phyloP scores from a whole-genome alignment of 345 rosid species.

The Gossypium thurberi region DNA sequence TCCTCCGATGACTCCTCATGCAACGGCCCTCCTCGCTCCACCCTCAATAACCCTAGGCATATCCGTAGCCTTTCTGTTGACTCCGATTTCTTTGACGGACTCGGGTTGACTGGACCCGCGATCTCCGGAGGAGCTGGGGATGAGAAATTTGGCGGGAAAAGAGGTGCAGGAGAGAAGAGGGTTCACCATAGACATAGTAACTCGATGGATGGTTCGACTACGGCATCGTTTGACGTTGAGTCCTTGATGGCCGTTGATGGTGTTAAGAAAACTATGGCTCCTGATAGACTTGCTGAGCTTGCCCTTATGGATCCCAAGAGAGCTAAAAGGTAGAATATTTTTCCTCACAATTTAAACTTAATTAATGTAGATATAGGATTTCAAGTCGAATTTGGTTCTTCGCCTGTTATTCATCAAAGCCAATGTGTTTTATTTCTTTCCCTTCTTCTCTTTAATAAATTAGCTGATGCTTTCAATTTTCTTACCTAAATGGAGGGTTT shows the following conservation, averaged over 20 bases:
- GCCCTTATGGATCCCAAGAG: slow-evolving; percentile 90
- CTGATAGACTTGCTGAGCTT: slow-evolving; percentile 80
- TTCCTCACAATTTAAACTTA: not conserved
- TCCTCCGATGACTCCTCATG: slow-evolving; percentile 64
- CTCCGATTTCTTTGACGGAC: slow-evolving; percentile 73
- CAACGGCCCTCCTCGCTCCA: slow-evolving; percentile 27
- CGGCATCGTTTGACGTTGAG: slow-evolving; percentile 51
- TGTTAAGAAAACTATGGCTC: slow-evolving; percentile 72
- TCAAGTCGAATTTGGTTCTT: not conserved
- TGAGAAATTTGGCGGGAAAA: slow-evolving; percentile 35
- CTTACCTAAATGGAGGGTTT: not conserved
- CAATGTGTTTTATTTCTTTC: not conserved
- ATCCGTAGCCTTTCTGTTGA: slow-evolving; percentile 82
- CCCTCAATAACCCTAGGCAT: slow-evolving; percentile 27
- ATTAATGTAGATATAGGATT: not conserved
- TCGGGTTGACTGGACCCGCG: slow-evolving; percentile 17
- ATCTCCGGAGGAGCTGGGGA: slow-evolving; percentile 24
- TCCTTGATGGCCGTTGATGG: slow-evolving; percentile 47
- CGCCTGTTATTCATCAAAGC: not conserved
- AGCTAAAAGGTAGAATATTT: slow-evolving; percentile 65
- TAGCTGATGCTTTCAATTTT: not conserved
- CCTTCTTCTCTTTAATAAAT: not conserved
- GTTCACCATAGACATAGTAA: slow-evolving; percentile 57
- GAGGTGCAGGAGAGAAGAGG: slow-evolving; percentile 38
- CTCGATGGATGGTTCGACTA: slow-evolving; percentile 73